phyloP scores from a whole-genome alignment of 2,329 filamentous ascomycete genomes.

The Aurifilum marmelostoma region DNA sequence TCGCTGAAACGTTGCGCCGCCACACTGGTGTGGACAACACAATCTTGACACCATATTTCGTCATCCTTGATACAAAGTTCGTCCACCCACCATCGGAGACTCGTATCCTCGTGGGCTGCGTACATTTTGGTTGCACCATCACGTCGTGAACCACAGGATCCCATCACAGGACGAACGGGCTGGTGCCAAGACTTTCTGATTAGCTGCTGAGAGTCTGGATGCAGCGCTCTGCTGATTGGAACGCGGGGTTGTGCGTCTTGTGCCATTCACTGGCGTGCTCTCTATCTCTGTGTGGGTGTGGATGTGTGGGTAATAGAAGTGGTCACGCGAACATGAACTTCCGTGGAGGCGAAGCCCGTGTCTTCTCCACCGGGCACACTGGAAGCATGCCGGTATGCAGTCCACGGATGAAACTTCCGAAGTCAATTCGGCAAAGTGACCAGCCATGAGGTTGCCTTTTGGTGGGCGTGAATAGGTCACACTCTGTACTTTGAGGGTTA shows the following conservation, averaged over 20 bases:
- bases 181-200: background rate
- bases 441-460: background rate
- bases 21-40: background rate
- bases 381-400: background rate
- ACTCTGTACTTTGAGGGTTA: background rate
- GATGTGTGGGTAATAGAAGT: background rate
- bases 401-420: constrained; percentile 17
- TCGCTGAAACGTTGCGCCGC: background rate
- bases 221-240: background rate
- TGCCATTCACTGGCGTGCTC: background rate
- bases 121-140: background rate
- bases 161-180: background rate
- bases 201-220: background rate
- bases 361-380: background rate
- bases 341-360: background rate
- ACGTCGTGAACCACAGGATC: background rate
- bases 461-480: background rate
- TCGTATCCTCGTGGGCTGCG: background rate
- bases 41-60: constrained; percentile 1
- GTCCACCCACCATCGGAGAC: constrained; percentile 5
- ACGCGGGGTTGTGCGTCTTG: background rate
- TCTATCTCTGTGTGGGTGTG: background rate
- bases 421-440: constrained; percentile 6
- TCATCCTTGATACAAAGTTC: background rate
- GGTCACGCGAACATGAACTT: background rate